These are phyloP conservation scores for Chenopodium album DNA, from an alignment of 148 eudicot genomes.

Conservation along the genomic window DNA sequence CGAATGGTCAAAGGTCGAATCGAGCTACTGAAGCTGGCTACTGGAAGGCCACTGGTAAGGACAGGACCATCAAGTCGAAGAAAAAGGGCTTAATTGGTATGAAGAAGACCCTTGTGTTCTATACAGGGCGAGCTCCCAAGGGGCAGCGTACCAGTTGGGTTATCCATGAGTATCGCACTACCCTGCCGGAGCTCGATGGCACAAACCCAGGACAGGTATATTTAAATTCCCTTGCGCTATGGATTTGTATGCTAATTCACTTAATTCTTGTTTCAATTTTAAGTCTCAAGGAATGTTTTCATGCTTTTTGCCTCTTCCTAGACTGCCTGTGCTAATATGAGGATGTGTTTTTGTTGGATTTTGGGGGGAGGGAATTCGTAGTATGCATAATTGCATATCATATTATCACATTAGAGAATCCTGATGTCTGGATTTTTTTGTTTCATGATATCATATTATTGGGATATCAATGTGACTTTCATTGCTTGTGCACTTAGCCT, in stretches of 20 bases:
- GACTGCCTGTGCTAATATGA: background rate
- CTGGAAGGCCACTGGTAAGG: constrained; percentile 99
- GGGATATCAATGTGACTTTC: background rate
- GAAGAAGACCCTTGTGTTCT: constrained; percentile 93
- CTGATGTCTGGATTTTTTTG: background rate
- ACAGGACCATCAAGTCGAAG: constrained; percentile 62
- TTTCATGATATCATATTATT: background rate
- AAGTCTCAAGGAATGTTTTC: background rate
- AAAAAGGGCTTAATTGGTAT: constrained; percentile 60
- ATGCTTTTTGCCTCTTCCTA: background rate
- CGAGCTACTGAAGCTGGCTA: constrained; percentile 83
- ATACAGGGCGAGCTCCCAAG: constrained; percentile 86
- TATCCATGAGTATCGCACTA: constrained; percentile 89
- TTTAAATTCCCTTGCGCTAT: background rate
- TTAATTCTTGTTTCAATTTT: background rate
- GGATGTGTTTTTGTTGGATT: background rate
- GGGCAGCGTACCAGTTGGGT: constrained; percentile 89
- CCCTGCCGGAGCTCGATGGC: constrained; percentile 72
- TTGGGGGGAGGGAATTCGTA: too few species aligned
- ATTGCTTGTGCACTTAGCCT: background rate
- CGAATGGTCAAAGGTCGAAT: constrained; percentile 82
- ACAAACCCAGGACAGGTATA: constrained; percentile 87
- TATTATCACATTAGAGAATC: background rate
- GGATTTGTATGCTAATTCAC: background rate
- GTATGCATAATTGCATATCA: too few species aligned